Conservation (phyloP, 192 early-diverging fungal species). For the Radiomyces spectabilis region DNA sequence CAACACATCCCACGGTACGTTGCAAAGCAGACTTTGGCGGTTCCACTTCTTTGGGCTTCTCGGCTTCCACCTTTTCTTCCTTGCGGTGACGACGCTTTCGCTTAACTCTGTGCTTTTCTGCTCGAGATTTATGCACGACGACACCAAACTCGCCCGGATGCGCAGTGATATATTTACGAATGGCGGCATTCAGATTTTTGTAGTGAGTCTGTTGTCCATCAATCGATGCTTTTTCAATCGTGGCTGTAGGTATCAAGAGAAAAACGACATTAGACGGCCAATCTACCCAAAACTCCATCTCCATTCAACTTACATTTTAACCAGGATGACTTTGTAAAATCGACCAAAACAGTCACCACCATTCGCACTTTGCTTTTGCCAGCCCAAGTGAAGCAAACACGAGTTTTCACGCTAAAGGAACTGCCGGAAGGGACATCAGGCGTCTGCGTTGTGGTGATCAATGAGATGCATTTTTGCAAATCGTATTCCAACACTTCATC, state of each 20-base stretch:
- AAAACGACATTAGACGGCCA: neutral
- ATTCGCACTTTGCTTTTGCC: constrained; percentile 29
- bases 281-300: too few relatives aligned
- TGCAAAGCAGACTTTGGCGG: too few relatives aligned
- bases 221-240: constrained; percentile 43
- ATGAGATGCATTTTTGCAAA: constrained; percentile 38
- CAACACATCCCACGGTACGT: too few relatives aligned
- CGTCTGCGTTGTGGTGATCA: constrained; percentile 41
- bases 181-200: constrained; percentile 27
- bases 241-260: constrained; percentile 11
- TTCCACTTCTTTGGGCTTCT: too few relatives aligned
- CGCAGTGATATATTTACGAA: constrained; percentile 32
- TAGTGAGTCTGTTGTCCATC: constrained; percentile 41
- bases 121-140: too few relatives aligned
- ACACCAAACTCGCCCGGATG: constrained; percentile 30
- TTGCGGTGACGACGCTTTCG: too few relatives aligned
- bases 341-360: constrained; percentile 35
- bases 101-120: too few relatives aligned
- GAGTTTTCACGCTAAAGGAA: constrained; percentile 41
- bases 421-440: constrained; percentile 53
- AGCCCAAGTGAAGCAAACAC: constrained; percentile 43
- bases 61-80: too few relatives aligned
- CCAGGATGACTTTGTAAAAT: constrained; percentile 43
- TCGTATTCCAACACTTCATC: constrained; percentile 42
- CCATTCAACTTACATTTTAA: constrained; percentile 45